Conservation (phyloP, 345 rosid genomes). For the Xanthoceras sorbifolium region DNA sequence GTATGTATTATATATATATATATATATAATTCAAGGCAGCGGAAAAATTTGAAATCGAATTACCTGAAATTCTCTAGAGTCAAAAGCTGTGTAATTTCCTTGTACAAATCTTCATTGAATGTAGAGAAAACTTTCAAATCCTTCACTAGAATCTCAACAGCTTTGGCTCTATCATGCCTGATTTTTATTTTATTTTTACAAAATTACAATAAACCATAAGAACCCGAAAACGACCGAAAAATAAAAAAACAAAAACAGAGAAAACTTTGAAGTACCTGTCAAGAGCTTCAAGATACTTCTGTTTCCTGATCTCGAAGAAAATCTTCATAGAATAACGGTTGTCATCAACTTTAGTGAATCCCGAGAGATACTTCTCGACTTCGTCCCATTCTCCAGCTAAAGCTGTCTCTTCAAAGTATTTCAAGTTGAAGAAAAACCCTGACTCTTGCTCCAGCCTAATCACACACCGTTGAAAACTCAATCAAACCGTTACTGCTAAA, state of each 20-base stretch:
- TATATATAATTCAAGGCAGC: not conserved
- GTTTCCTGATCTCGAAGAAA: constrained; percentile 61
- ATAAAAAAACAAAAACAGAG: not conserved
- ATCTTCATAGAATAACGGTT: constrained; percentile 54
- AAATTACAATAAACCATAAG: constrained; percentile 14
- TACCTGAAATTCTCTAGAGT: constrained; percentile 86
- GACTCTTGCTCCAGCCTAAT: constrained; percentile 38
- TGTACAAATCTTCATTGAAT: constrained; percentile 82
- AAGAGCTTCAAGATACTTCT: constrained; percentile 65
- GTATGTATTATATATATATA: too few species aligned
- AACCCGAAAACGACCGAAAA: not conserved
- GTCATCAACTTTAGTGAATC: constrained; percentile 43
- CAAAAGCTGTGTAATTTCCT: constrained; percentile 89
- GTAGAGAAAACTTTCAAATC: constrained; percentile 89
- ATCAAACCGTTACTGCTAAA: not conserved
- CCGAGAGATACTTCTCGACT: constrained; percentile 39
- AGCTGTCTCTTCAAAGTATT: constrained; percentile 36
- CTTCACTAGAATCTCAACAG: constrained; percentile 78
- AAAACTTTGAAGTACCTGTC: constrained; percentile 37
- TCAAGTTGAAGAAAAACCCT: constrained; percentile 39
- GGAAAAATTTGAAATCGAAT: not conserved
- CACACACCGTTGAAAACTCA: constrained; percentile 6
- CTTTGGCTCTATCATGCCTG: constrained; percentile 85
- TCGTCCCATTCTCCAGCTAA: constrained; percentile 43
- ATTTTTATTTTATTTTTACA: not conserved